A percentile compares a stretch with the other conserved stretches of the same genome.
phyloP scores from a whole-genome alignment of 2,329 filamentous ascomycete species.

The Setomelanomma holmii region DNA sequence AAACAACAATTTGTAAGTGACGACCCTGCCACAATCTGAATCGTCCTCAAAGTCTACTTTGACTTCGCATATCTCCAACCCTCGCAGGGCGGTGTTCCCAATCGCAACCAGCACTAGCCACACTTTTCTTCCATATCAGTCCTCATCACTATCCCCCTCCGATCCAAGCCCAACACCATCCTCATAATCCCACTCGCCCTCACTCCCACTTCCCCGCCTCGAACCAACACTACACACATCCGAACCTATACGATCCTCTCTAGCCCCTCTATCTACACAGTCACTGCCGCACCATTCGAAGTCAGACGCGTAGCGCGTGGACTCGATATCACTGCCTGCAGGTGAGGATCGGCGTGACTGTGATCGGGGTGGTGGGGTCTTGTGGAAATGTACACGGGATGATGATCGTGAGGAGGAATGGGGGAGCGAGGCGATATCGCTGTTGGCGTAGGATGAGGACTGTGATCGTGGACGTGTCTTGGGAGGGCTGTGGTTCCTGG shows the following conservation, averaged over 20 bases:
- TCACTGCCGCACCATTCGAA: not conserved
- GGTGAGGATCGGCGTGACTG: too few species aligned
- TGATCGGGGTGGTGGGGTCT: too few species aligned
- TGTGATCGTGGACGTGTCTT: too few species aligned
- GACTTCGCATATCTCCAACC: not conserved
- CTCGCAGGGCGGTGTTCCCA: not conserved
- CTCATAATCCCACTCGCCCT: not conserved
- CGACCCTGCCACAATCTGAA: too few species aligned
- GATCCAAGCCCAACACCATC: not conserved
- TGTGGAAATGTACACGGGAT: too few species aligned
- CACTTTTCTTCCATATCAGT: not conserved
- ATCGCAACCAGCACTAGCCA: not conserved
- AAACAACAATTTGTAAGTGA: too few species aligned
- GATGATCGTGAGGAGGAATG: not conserved
- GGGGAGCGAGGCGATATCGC: not conserved
- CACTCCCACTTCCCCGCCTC: not conserved
- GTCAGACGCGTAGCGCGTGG: not conserved
- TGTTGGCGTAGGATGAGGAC: not conserved
- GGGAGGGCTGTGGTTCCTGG: too few species aligned
- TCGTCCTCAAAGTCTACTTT: not conserved
- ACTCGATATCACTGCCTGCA: not conserved
- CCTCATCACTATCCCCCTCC: not conserved
- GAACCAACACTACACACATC: not conserved
- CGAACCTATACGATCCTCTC: not conserved
- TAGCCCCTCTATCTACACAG: not conserved